Evolutionary conservation across 192 early-diverging fungal species (phyloP), one percentile per base, ranked within the genome.

Genomic region (Jimgerdemannia flammicorona): DNA sequence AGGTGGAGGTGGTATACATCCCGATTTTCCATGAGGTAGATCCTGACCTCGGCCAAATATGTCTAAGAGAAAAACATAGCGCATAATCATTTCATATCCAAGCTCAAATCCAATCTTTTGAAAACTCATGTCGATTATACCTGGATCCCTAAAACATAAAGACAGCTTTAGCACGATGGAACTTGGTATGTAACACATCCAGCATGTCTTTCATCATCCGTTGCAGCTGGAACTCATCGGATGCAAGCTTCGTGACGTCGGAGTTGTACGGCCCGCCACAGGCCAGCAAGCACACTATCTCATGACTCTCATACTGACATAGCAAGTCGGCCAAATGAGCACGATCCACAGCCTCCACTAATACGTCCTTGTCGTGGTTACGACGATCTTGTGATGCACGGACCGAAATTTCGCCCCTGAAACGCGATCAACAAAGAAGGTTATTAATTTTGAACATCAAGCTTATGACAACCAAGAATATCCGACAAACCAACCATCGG

Each of bases 1-100:
- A 75, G 68, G 44, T 75, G 68, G 43, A 75, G 54, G 40, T 40
- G 68, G 70, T 75, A 75, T 70, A 75, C 69, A 49, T 70, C 74
- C 19, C 74, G 68, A 8, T 75, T 75, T 75, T 75, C 74, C 68
- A 75, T 70, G 68, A 75, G 69, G 64, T 70, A 75, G 69, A 75
- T 75, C 64, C 68, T 49, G n/a, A 75, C 64, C 19, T 75, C 74
- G 4, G 65, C 64, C 74, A 75, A 70, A 42, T 75, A 75, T 69
- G 54, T 67, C 74, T 75, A 70, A 75, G 54, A 41, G 39, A 70
- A 75, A 70, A 70, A 7, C 69, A 75, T 70, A 75, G 40, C 64
- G 59, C 69, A 29, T 19, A 40, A 64, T 75, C 70, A 70, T 59
- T 59, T 59, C 2, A 2, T 20, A 75, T 14, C 29, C 18, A 18